Percentiles rank a stretch among this genome's conserved stretches.
These are phyloP conservation scores for Fraxinus greggii DNA, from an alignment of 305 asterid species.

Conservation along the genomic window DNA sequence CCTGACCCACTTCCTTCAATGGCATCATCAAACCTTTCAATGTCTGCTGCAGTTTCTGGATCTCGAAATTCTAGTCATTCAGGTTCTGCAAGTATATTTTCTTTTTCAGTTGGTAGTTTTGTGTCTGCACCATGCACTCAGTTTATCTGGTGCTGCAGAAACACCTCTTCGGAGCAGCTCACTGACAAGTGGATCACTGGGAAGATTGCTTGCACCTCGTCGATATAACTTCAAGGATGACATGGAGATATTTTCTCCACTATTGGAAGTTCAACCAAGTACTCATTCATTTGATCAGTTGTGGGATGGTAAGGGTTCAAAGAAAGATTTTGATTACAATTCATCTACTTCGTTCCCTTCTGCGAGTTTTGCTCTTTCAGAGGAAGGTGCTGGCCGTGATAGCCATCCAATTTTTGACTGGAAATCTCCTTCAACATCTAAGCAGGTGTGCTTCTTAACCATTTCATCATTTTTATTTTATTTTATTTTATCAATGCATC, in stretches of 20 bases:
- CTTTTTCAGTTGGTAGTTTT: constrained; percentile 48
- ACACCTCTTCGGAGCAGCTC: constrained; percentile 69
- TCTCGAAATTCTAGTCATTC: constrained; percentile 61
- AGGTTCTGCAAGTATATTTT: constrained; percentile 57
- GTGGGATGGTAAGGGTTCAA: constrained; percentile 64
- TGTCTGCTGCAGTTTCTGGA: constrained; percentile 54
- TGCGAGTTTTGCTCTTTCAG: constrained; percentile 65
- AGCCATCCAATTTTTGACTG: constrained; percentile 66
- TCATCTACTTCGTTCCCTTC: constrained; percentile 55
- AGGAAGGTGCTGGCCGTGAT: constrained; percentile 53
- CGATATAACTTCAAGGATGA: constrained; percentile 86
- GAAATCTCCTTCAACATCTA: constrained; percentile 62
- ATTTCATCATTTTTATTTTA: constrained; percentile 18
- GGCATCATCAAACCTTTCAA: constrained; percentile 58
- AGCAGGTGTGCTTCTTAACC: constrained; percentile 55
- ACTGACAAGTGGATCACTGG: constrained; percentile 60
- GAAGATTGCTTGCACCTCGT: constrained; percentile 80
- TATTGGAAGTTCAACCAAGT: constrained; percentile 83
- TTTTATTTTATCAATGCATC: background rate
- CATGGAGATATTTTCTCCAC: constrained; percentile 96
- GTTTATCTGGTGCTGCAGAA: constrained; percentile 54
- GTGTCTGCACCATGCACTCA: constrained; percentile 48
- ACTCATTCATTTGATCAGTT: constrained; percentile 82
- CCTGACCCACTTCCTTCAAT: constrained; percentile 96
- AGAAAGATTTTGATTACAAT: constrained; percentile 63